Evolutionary conservation across 495 filamentous ascomycete genomes (phyloP), one percentile per base, ranked within the genome.

Genomic region (Lepidopterella palustris): DNA sequence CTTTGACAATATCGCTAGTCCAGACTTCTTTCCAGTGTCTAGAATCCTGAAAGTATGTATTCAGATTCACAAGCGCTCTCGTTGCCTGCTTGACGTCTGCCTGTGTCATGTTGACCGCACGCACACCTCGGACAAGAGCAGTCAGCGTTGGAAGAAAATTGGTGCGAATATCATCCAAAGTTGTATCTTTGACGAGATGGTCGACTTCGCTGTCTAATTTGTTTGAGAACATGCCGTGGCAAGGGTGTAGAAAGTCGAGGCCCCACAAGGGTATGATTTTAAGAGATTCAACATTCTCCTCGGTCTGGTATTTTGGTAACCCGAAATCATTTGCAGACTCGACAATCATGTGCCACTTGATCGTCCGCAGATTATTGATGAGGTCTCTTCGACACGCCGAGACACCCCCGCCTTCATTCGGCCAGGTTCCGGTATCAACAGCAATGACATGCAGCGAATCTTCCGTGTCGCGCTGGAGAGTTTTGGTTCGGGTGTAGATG

Each of bases 251-350:
- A 62, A 83, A 84, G 61, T 87, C 84, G 49, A 87, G 66, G 9
- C 84, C 84, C 84, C 84, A 87, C 0, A 87, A 78, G 4, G 84
- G 84, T 42, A 87, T 75, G n/a, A 84, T 68, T 63, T 84, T 85
- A 47, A 87, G 68, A 0, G 83, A 85, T 58, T 85, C 78, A 5
- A 87, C 79, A 47, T 85, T 87, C 63, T 79, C 77, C 68, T 87
- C 84, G 0, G 82, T 83, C 67, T 87, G 84, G 64, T 84, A 81
- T 55, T 84, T 84, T 4, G 84, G 84, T 9, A 85, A 70, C 10
- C 84, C 84, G 59, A 79, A 85, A 58, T 87, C 84, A 60, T 84
- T 85, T 8, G 82, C 84, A 2, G 81, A 80, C 67, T 87, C 84
- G 48, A 81, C 84, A 31, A 87, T 74, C 73, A 87, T 82, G 60